Percentiles rank a stretch among this genome's conserved stretches.
Conservation (phyloP, 192 early-diverging fungal species). For the Pecoramyces ruminantium region DNA sequence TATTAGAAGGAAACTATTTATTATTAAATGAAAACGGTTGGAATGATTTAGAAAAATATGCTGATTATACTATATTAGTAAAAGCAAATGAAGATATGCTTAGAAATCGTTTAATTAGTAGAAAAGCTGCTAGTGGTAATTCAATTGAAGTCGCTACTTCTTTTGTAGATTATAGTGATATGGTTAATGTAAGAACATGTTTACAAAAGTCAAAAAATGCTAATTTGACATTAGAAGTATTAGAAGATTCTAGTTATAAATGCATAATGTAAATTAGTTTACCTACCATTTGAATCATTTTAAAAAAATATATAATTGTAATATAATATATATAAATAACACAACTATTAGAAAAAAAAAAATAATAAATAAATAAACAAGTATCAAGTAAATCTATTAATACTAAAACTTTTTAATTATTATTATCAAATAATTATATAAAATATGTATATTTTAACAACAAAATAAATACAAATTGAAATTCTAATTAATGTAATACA, state of each 20-base stretch:
- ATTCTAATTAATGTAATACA: too few relatives aligned
- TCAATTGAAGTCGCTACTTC: neutral
- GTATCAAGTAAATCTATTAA: too few relatives aligned
- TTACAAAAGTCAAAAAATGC: neutral
- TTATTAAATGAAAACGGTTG: neutral
- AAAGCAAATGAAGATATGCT: neutral
- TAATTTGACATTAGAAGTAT: neutral
- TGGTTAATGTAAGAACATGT: neutral
- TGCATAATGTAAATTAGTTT: neutral
- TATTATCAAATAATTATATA: too few relatives aligned
- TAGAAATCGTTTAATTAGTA: neutral
- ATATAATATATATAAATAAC: too few relatives aligned
- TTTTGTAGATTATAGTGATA: neutral
- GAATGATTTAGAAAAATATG: neutral
- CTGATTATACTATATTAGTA: neutral
- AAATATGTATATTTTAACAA: too few relatives aligned
- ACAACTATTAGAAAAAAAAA: too few relatives aligned
- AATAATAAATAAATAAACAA: too few relatives aligned
- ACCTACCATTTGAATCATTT: too few relatives aligned
- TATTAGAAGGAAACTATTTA: neutral
- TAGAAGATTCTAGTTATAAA: neutral
- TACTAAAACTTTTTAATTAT: too few relatives aligned
- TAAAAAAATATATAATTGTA: too few relatives aligned
- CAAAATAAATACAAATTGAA: too few relatives aligned
- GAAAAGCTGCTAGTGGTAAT: neutral